phyloP scores from a whole-genome alignment of 2,329 filamentous ascomycete species.

The Davidsoniella australis region DNA sequence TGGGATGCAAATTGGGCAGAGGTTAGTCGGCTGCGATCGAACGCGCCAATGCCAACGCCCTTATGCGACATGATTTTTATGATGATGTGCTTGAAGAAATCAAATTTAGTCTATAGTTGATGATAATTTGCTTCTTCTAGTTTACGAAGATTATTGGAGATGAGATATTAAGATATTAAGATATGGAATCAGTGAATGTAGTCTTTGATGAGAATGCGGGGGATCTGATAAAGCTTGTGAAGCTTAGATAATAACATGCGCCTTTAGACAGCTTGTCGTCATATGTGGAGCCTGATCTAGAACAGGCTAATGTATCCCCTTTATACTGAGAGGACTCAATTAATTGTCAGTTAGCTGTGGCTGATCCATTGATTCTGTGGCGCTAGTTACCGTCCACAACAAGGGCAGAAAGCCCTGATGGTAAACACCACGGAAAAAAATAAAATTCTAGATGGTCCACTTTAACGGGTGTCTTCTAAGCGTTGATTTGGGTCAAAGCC shows the following conservation, averaged over 20 bases:
- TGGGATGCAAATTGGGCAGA: constrained; percentile 82
- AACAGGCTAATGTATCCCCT: constrained; percentile 6
- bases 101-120: too few species aligned
- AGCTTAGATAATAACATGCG: background rate
- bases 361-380: constrained; percentile 1
- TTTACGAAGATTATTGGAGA: too few species aligned
- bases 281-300: constrained; percentile 3
- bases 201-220: too few species aligned
- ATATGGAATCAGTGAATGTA: too few species aligned
- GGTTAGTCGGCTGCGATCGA: constrained; percentile 69
- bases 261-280: constrained; percentile 1
- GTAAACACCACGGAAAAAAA: constrained; percentile 4
- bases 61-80: constrained; percentile 38
- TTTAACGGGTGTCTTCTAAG: constrained; percentile 1
- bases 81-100: too few species aligned
- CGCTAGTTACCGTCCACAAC: background rate
- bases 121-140: background rate
- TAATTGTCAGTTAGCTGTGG: constrained; percentile 5
- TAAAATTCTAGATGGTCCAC: constrained; percentile 1
- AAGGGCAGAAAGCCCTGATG: constrained; percentile 10
- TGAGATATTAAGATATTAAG: too few species aligned
- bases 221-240: background rate
- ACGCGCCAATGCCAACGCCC: constrained; percentile 79
- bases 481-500: constrained; percentile 10
- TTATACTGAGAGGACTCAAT: background rate